These are phyloP conservation scores for Ogataea pignaliae DNA, from an alignment of 805 yeast species.

Conservation along the genomic window DNA sequence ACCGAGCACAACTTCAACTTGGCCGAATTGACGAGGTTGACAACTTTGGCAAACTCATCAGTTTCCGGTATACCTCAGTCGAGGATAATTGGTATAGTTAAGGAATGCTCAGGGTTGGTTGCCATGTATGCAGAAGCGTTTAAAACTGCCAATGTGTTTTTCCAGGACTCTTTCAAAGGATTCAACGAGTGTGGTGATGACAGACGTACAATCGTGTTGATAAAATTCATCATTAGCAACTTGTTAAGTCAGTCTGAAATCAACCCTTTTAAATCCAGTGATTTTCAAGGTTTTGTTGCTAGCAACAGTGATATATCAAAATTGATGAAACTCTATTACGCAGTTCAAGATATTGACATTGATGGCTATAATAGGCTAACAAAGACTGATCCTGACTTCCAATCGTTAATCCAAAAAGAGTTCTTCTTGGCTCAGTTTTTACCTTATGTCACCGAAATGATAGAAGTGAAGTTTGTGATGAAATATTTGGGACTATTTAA, in stretches of 20 bases:
- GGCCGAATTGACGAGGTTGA: constrained; percentile 38
- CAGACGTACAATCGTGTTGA: constrained; percentile 52
- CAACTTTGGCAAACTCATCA: constrained; percentile 42
- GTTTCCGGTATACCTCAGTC: constrained; percentile 74
- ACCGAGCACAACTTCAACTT: constrained; percentile 35
- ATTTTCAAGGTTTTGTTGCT: constrained; percentile 39
- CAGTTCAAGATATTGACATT: constrained; percentile 25
- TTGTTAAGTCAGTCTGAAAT: constrained; percentile 61
- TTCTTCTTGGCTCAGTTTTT: constrained; percentile 19
- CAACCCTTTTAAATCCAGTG: constrained; percentile 70
- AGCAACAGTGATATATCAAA: constrained; percentile 14
- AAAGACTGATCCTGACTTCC: constrained; percentile 5
- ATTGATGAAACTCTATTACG: constrained; percentile 24
- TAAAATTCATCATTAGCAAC: constrained; percentile 57
- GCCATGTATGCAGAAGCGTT: constrained; percentile 57
- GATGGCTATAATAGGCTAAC: constrained; percentile 17
- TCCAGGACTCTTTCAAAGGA: constrained; percentile 45
- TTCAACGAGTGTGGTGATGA: constrained; percentile 57
- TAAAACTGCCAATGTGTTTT: constrained; percentile 45
- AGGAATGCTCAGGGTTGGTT: constrained; percentile 72
- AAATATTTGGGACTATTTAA: constrained; percentile 19
- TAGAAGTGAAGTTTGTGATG: constrained; percentile 21
- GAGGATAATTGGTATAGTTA: constrained; percentile 63
- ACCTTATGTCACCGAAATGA: constrained; percentile 22
- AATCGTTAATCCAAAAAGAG: constrained; percentile 8